A percentile compares a stretch with the other conserved stretches of the same genome.
phyloP scores from a whole-genome alignment of 2,329 filamentous ascomycete species.

The Colletotrichum karsti region DNA sequence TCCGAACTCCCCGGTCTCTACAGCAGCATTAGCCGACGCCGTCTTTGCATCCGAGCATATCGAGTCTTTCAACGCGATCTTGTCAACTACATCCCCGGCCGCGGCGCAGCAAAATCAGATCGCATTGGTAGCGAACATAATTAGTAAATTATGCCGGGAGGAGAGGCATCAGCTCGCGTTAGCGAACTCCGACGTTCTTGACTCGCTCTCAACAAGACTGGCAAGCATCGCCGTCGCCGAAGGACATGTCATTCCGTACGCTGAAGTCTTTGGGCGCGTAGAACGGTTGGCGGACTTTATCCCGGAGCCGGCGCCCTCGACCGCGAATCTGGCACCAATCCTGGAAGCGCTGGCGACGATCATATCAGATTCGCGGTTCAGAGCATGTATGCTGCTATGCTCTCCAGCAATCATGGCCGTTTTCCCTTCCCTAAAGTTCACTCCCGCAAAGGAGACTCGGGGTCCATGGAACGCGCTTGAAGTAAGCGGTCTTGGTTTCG shows the following conservation, averaged over 20 bases:
- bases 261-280: constrained; percentile 61
- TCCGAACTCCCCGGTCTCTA: constrained; percentile 56
- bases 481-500: constrained; percentile 57
- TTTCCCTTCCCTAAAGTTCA: constrained; percentile 68
- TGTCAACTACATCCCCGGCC: constrained; percentile 65
- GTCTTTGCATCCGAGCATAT: constrained; percentile 59
- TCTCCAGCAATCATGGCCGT: constrained; percentile 75
- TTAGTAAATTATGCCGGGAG: constrained; percentile 70
- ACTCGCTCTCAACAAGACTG: constrained; percentile 79
- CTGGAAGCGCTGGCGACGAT: constrained; percentile 82
- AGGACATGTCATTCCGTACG: constrained; percentile 74
- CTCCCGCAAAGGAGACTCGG: constrained; percentile 55
- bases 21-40: constrained; percentile 64
- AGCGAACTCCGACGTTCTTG: constrained; percentile 77
- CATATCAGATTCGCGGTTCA: constrained; percentile 80
- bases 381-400: constrained; percentile 75
- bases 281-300: constrained; percentile 66
- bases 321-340: constrained; percentile 71
- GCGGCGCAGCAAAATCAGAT: constrained; percentile 69
- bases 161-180: constrained; percentile 77
- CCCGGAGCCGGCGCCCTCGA: constrained; percentile 67
- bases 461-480: constrained; percentile 63
- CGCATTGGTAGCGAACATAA: constrained; percentile 63
- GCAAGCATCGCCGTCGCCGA: constrained; percentile 74
- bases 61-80: constrained; percentile 57